Conservation (phyloP, 2,329 filamentous ascomycete species). For the Scytalidium sp. region DNA sequence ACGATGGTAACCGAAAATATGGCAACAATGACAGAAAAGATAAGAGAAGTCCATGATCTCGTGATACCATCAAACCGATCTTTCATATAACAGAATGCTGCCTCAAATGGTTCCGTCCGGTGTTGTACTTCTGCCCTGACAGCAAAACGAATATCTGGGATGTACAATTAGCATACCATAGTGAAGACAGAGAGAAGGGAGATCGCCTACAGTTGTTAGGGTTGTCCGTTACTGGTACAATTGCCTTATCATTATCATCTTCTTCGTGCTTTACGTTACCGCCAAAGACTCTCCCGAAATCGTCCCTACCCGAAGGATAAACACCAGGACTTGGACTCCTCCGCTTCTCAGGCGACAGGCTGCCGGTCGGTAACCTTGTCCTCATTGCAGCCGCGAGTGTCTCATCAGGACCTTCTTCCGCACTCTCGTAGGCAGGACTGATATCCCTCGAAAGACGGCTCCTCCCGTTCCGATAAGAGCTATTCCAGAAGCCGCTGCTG, state of each 20-base stretch:
- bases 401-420: slow-evolving; percentile 36
- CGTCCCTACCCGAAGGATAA: slow-evolving; percentile 29
- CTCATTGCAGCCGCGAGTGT: slow-evolving; percentile 23
- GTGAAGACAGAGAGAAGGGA: slow-evolving; percentile 4
- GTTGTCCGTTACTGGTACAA: slow-evolving; percentile 22
- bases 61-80: slow-evolving; percentile 59
- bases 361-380: slow-evolving; percentile 41
- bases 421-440: slow-evolving; percentile 59
- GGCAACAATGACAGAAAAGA: slow-evolving; percentile 58
- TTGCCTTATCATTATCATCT: slow-evolving; percentile 11
- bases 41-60: slow-evolving; percentile 65
- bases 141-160: slow-evolving; percentile 79
- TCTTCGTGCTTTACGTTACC: slow-evolving; percentile 27
- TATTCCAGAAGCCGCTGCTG: slow-evolving; percentile 43
- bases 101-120: slow-evolving; percentile 78
- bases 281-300: slow-evolving; percentile 33
- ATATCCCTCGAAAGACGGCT: slow-evolving; percentile 52
- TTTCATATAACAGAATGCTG: slow-evolving; percentile 62
- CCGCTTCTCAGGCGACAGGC: slow-evolving; percentile 54
- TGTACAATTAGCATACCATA: slow-evolving; percentile 14
- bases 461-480: slow-evolving; percentile 46
- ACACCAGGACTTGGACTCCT: slow-evolving; percentile 51
- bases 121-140: slow-evolving; percentile 87
- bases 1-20: slow-evolving; percentile 64
- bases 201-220: slow-evolving; percentile 48